Percentiles rank a stretch among this genome's conserved stretches.
phyloP scores from a whole-genome alignment of 2,329 filamentous ascomycete species.

The Alternaria ventricosa region DNA sequence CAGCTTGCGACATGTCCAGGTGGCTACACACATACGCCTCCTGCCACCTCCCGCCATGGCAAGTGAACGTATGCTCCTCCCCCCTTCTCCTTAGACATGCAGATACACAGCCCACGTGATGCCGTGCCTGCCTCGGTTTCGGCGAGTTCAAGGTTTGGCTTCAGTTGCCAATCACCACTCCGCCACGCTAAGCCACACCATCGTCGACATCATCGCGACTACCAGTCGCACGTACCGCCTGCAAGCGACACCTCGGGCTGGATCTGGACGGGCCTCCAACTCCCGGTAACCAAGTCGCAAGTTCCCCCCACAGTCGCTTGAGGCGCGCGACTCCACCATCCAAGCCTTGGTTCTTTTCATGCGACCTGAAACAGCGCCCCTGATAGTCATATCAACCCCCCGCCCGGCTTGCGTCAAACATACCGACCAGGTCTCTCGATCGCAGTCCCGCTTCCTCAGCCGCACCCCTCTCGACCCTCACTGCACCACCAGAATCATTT shows the following conservation, averaged over 20 bases:
- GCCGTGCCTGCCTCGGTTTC: background rate
- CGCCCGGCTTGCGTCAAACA: conserved; percentile 37
- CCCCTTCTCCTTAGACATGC: conserved; percentile 6
- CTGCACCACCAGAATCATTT: conserved; percentile 11
- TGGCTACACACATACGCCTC: conserved; percentile 8
- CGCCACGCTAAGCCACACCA: conserved; percentile 11
- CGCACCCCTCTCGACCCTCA: conserved; percentile 19
- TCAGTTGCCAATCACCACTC: conserved; percentile 2
- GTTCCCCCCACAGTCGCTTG: conserved; percentile 14
- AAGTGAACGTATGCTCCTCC: background rate
- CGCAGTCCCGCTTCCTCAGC: conserved; percentile 18
- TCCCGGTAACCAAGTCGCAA: conserved; percentile 6
- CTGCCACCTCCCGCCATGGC: background rate
- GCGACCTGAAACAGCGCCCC: conserved; percentile 47
- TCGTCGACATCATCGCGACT: conserved; percentile 8
- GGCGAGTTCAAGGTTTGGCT: background rate
- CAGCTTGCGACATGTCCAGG: background rate
- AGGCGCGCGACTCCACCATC: conserved; percentile 21
- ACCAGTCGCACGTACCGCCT: conserved; percentile 3
- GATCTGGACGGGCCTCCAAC: conserved; percentile 1
- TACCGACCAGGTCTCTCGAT: conserved; percentile 29
- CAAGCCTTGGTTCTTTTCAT: conserved; percentile 26
- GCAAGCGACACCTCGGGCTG: conserved; percentile 1
- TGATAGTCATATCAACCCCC: conserved; percentile 32
- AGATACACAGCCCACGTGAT: conserved; percentile 16